Percentiles rank a stretch among this genome's conserved stretches.
phyloP scores from a whole-genome alignment of 2,329 filamentous ascomycete species.

The Colletotrichum sidae region DNA sequence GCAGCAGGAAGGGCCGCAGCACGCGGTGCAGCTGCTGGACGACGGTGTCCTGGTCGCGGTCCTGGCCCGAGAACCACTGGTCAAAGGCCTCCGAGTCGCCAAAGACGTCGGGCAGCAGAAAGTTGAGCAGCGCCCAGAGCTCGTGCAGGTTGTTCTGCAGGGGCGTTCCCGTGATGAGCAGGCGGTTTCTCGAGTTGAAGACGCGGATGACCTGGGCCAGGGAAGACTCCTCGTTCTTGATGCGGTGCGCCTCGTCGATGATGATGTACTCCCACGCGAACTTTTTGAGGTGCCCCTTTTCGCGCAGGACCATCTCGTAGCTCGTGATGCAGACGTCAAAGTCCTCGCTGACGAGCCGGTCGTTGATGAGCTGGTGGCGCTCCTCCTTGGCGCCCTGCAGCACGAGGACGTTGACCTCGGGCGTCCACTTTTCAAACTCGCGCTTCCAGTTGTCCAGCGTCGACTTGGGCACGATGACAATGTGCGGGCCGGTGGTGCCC shows the following conservation, averaged over 20 bases:
- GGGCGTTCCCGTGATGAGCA: conserved; percentile 96
- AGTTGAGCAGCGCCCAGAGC: conserved; percentile 96
- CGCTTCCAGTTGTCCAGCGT: conserved; percentile 99
- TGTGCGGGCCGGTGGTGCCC: conserved; percentile 89
- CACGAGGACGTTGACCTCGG: conserved; percentile 93
- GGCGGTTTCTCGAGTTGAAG: conserved; percentile 93
- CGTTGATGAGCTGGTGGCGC: conserved; percentile 86
- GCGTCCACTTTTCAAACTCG: conserved; percentile 94
- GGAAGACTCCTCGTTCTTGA: conserved; percentile 99
- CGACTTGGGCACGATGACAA: conserved; percentile 94
- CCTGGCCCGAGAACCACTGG: conserved; percentile 95
- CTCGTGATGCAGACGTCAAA: conserved; percentile 99
- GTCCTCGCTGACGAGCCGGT: conserved; percentile 90
- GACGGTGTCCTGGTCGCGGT: conserved; percentile 91
- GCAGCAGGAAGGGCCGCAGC: conserved; percentile 90
- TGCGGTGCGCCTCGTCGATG: conserved; percentile 96
- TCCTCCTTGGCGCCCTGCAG: conserved; percentile 96
- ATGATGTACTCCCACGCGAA: conserved; percentile 99
- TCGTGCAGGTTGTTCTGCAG: conserved; percentile 98
- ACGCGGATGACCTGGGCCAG: conserved; percentile 95
- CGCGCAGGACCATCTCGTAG: conserved; percentile 98
- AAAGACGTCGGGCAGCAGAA: conserved; percentile 97
- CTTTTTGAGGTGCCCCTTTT: conserved; percentile 95
- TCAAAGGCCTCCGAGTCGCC: conserved; percentile 97
- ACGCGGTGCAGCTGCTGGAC: conserved; percentile 96